phyloP scores from a whole-genome alignment of 202 grass and related monocot species.

The Elaeis oleifera region DNA sequence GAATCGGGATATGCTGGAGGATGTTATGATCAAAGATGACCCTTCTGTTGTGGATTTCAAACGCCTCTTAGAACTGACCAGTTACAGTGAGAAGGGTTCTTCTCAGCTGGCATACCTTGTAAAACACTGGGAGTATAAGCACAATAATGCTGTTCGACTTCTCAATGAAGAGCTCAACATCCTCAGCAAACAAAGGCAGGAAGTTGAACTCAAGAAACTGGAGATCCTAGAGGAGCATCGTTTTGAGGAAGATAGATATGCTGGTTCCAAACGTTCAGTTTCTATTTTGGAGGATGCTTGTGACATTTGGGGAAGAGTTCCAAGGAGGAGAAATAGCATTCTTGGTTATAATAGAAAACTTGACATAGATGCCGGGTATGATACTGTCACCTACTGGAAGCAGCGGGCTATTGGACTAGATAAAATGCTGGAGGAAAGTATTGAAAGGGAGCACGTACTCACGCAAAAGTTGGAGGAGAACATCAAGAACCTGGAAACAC shows the following conservation, averaged over 20 bases:
- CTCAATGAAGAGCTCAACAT: conserved; percentile 50
- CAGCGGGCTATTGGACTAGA: conserved; percentile 42
- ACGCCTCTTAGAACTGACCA: conserved; percentile 45
- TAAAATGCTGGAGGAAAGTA: conserved; percentile 51
- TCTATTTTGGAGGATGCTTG: conserved; percentile 78
- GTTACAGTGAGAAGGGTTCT: conserved; percentile 60
- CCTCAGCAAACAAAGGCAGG: conserved; percentile 58
- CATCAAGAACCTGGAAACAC: conserved; percentile 54
- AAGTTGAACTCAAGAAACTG: conserved; percentile 69
- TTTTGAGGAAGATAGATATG: conserved; percentile 64
- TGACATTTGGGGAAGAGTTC: conserved; percentile 34
- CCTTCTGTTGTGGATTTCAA: conserved; percentile 37
- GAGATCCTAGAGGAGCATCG: conserved; percentile 64
- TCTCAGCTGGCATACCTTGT: conserved; percentile 55
- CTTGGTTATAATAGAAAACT: conserved; percentile 36
- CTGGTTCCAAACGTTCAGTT: conserved; percentile 46
- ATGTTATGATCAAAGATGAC: conserved; percentile 35
- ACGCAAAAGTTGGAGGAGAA: conserved; percentile 51
- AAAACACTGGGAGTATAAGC: conserved; percentile 62
- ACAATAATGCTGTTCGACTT: conserved; percentile 41
- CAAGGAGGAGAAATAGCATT: conserved; percentile 32
- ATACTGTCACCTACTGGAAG: conserved; percentile 58
- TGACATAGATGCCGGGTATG: conserved; percentile 52
- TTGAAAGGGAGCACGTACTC: conserved; percentile 57
- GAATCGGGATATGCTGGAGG: conserved; percentile 50